A percentile compares a stretch with the other conserved stretches of the same genome.
These are phyloP conservation scores for Fusarium robinianum DNA, from an alignment of 2,329 filamentous ascomycete genomes.

Conservation along the genomic window DNA sequence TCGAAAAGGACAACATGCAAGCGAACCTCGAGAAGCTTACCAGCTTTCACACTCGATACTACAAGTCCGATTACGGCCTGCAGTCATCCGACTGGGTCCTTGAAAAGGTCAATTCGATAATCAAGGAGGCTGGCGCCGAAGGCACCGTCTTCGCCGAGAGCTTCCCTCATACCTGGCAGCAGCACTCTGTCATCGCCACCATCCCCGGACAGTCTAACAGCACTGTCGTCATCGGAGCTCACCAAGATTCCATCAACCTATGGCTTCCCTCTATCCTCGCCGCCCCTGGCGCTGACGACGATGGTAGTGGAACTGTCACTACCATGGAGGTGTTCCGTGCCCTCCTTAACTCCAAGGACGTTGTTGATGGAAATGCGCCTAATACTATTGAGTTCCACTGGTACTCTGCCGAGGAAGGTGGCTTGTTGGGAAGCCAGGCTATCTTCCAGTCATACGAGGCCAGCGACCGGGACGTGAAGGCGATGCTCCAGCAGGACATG, in stretches of 20 bases:
- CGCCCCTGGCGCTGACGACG: slow-evolving; percentile 93
- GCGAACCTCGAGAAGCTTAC: slow-evolving; percentile 78
- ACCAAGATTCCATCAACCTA: slow-evolving; percentile 95
- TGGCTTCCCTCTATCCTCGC: slow-evolving; percentile 82
- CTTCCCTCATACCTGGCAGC: slow-evolving; percentile 85
- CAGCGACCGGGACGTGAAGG: slow-evolving; percentile 75
- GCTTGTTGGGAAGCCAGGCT: slow-evolving; percentile 84
- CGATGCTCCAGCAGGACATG: slow-evolving; percentile 99
- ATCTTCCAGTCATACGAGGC: slow-evolving; percentile 84
- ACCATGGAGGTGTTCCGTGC: slow-evolving; percentile 90
- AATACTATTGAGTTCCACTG: slow-evolving; percentile 98
- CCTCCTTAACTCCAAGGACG: slow-evolving; percentile 72
- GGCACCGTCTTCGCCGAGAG: slow-evolving; percentile 70
- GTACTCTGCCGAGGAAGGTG: slow-evolving; percentile 91
- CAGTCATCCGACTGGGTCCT: slow-evolving; percentile 90
- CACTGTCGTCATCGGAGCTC: slow-evolving; percentile 87
- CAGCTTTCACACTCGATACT: slow-evolving; percentile 81
- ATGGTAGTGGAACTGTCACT: slow-evolving; percentile 90
- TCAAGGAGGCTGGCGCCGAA: slow-evolving; percentile 72
- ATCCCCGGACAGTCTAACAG: slow-evolving; percentile 85
- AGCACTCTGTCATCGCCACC: slow-evolving; percentile 87
- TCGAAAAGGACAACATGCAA: slow-evolving; percentile 77
- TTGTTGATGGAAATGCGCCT: slow-evolving; percentile 70
- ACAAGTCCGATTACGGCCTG: slow-evolving; percentile 75
- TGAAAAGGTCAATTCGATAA: slow-evolving; percentile 70